These are phyloP conservation scores for Wallemia ichthyophaga DNA, from an alignment of 1,284 basidiomycete species.

Conservation along the genomic window DNA sequence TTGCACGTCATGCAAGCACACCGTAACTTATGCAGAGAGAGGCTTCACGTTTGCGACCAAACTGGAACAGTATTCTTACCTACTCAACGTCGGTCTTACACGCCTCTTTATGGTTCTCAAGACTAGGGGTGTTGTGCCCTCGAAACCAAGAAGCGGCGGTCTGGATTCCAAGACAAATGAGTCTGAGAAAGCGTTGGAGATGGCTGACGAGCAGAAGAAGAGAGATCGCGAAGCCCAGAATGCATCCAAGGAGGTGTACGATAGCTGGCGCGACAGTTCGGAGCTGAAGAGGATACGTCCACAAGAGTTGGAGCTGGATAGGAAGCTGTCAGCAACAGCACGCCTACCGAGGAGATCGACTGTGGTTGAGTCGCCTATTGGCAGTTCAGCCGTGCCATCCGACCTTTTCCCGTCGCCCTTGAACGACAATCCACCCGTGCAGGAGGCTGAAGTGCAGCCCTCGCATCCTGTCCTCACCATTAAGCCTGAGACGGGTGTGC, in stretches of 20 bases:
- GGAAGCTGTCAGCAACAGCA: conserved; percentile 77
- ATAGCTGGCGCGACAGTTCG: conserved; percentile 25
- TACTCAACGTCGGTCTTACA: conserved; percentile 79
- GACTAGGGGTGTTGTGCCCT: conserved; percentile 63
- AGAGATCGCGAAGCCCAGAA: background rate
- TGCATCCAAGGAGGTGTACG: background rate
- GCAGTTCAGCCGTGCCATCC: conserved; percentile 18
- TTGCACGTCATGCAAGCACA: conserved; percentile 39
- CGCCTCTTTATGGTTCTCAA: conserved; percentile 69
- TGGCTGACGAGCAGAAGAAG: background rate
- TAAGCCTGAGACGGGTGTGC: conserved; percentile 56
- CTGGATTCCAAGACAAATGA: background rate
- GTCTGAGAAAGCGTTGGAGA: background rate
- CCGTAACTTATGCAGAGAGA: conserved; percentile 13
- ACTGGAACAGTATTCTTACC: conserved; percentile 88
- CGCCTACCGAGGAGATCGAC: conserved; percentile 75
- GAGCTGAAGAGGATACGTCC: conserved; percentile 83
- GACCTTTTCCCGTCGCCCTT: background rate
- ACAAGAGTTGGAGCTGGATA: conserved; percentile 46
- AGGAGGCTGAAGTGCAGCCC: background rate
- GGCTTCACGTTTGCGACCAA: conserved; percentile 79
- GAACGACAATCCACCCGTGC: background rate
- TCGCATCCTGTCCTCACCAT: conserved; percentile 13
- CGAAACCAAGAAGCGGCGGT: background rate
- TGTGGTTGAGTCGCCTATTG: conserved; percentile 81